Conservation (phyloP, 352 stramenopile genomes). For the Peronospora tabacina region DNA sequence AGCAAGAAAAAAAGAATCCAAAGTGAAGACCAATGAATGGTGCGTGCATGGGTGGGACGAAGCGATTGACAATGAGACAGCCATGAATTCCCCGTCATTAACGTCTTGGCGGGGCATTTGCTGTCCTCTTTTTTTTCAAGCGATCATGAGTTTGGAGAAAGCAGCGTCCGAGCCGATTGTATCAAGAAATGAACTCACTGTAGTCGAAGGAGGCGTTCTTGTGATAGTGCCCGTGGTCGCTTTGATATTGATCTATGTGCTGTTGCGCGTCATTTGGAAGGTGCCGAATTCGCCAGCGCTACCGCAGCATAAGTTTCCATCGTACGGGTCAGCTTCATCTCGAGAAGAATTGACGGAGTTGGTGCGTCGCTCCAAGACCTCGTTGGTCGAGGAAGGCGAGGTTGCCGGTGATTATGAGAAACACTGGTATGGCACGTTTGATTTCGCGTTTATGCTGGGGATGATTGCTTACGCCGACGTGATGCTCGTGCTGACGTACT, state of each 20-base stretch:
- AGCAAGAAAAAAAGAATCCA: conserved; percentile 26
- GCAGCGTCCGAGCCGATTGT: background rate
- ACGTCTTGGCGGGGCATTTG: conserved; percentile 12
- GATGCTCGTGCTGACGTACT: conserved; percentile 51
- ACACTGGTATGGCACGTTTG: conserved; percentile 45
- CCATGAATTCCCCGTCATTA: conserved; percentile 1
- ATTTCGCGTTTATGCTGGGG: conserved; percentile 52
- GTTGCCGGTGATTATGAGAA: conserved; percentile 55
- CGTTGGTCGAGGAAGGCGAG: conserved; percentile 57
- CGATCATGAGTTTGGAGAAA: conserved; percentile 3
- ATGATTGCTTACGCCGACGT: conserved; percentile 43
- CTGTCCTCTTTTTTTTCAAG: conserved; percentile 7
- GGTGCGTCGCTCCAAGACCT: conserved; percentile 37
- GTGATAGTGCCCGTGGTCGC: conserved; percentile 37
- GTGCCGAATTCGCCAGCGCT: conserved; percentile 28
- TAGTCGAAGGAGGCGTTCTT: conserved; percentile 19
- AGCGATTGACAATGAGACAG: conserved; percentile 3
- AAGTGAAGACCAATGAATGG: conserved; percentile 7
- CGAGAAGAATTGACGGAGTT: conserved; percentile 29
- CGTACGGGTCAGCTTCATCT: conserved; percentile 27
- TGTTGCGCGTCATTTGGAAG: conserved; percentile 61
- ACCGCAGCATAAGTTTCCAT: conserved; percentile 26
- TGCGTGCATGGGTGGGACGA: conserved; percentile 5
- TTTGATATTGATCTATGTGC: conserved; percentile 47
- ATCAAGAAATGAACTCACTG: conserved; percentile 26